A percentile compares a stretch with the other conserved stretches of the same genome.
These are phyloP conservation scores for Singerocomus rubriflavus DNA, from an alignment of 1,284 basidiomycete genomes.

Conservation along the genomic window DNA sequence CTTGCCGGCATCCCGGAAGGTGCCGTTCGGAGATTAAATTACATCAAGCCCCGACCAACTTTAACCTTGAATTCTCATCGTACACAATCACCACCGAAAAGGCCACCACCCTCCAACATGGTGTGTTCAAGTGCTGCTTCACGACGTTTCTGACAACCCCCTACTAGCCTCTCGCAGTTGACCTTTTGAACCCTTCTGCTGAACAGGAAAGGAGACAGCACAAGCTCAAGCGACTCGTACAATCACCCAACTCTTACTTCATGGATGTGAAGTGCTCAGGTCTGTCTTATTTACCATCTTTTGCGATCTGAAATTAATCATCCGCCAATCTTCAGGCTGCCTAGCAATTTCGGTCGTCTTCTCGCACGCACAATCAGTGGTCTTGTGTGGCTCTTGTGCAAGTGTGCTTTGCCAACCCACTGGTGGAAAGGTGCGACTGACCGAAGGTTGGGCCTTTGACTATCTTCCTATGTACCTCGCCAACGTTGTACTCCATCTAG, in stretches of 20 bases:
- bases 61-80: constrained; percentile 21
- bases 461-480: background rate
- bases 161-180: constrained; percentile 90
- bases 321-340: constrained; percentile 57
- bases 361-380: constrained; percentile 93
- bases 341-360: constrained; percentile 95
- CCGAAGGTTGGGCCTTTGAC: constrained; percentile 76
- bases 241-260: constrained; percentile 97
- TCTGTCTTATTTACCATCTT: constrained; percentile 37
- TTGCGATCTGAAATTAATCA: constrained; percentile 2
- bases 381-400: constrained; percentile 90
- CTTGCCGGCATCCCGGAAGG: constrained; percentile 7
- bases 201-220: constrained; percentile 88
- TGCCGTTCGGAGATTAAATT: constrained; percentile 22
- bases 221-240: constrained; percentile 99
- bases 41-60: constrained; percentile 18
- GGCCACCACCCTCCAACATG: constrained; percentile 13
- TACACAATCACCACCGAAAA: constrained; percentile 29
- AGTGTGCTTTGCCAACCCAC: constrained; percentile 98
- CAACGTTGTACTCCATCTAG: constrained; percentile 38
- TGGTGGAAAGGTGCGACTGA: constrained; percentile 97
- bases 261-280: constrained; percentile 99
- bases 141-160: constrained; percentile 7
- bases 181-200: constrained; percentile 94
- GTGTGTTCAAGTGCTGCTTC: constrained; percentile 5